A percentile compares a stretch with the other conserved stretches of the same genome.
Conservation (phyloP, 23 red algal species). For the Gracilariopsis chorda region DNA sequence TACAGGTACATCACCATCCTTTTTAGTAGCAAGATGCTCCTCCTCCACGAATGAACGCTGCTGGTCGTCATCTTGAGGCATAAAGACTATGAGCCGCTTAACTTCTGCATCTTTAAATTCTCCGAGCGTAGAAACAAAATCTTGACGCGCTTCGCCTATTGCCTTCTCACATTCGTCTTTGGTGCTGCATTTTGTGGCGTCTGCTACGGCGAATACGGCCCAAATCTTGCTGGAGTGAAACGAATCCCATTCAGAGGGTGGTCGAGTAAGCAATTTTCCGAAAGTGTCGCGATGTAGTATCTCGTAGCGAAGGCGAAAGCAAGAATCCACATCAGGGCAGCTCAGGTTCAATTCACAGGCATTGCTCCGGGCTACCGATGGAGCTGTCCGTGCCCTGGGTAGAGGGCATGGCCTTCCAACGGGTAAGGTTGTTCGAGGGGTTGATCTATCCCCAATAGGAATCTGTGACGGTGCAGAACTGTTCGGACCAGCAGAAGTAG, state of each 20-base stretch:
- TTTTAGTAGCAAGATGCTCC: slow-evolving; percentile 13
- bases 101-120: slow-evolving; percentile 55
- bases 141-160: slow-evolving; percentile 40
- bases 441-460: neutral
- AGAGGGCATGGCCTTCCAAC: neutral
- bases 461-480: neutral
- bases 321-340: slow-evolving; percentile 48
- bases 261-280: slow-evolving; percentile 32
- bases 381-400: neutral
- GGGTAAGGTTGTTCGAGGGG: neutral
- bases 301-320: slow-evolving; percentile 64
- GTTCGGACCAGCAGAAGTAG: neutral
- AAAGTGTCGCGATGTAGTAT: slow-evolving; percentile 42
- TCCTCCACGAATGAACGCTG: slow-evolving; percentile 34
- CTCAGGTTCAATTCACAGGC: slow-evolving; percentile 24
- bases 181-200: slow-evolving; percentile 2
- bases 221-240: slow-evolving; percentile 59
- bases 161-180: slow-evolving; percentile 33
- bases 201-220: slow-evolving; percentile 65
- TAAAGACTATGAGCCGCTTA: slow-evolving; percentile 57
- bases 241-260: slow-evolving; percentile 70
- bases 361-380: slow-evolving; percentile 1
- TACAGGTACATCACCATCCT: slow-evolving; percentile 21
- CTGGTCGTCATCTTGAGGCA: slow-evolving; percentile 11
- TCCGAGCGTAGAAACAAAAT: slow-evolving; percentile 42